Evolutionary conservation across 2,329 filamentous ascomycete genomes (phyloP), one percentile per base, ranked within the genome.

Genomic region (Stachybotrys chartarum): DNA sequence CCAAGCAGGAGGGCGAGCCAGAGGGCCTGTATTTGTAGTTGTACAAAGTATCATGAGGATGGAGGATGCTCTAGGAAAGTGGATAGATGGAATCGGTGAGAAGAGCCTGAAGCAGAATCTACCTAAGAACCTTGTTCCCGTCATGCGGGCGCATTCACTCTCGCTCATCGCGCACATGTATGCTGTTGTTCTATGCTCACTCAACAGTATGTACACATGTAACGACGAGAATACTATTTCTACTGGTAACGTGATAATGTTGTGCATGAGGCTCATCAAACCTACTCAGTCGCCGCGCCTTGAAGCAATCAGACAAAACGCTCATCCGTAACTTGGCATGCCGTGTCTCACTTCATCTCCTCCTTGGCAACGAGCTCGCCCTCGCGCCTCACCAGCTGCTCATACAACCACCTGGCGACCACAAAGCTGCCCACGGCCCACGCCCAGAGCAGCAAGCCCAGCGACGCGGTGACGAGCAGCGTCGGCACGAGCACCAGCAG

Each of bases 1-100:
- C 95, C 52, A 99, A 99, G 86, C 94, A 88, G 68, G 94, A 99
- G 78, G 93, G 93, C 64, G 95, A 97, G 76, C 94, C 95, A 0
- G 94, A 99, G 78, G 94, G 94, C 64, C 77, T 99, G 83, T 99
- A 99, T 78, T 85, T 99, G 88, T 99, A 97, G 67, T 32, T 32
- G 16, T 47, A 47, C 16, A n/a, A 10, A 14, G 35, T 42, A 42
- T 10, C 8, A 10, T 42, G 10, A 14, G 35, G 35, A 14, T 42
- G 14, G 35, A 42, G 8, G 35, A 24, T 42, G 35, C 14, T 42
- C 35, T 42, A 42, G 14, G 35, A 24, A 24, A 42, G 35, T 14
- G 35, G 35, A 42, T 42, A 12, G 6, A 50, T 12, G 18, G 18
- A 30, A 7, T 16, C 18, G 18, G 30, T 30, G 14, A 6, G 17